Base-by-base conservation (phyloP, 257 asterid genomes). In the Anisodus acutangulus region DNA sequence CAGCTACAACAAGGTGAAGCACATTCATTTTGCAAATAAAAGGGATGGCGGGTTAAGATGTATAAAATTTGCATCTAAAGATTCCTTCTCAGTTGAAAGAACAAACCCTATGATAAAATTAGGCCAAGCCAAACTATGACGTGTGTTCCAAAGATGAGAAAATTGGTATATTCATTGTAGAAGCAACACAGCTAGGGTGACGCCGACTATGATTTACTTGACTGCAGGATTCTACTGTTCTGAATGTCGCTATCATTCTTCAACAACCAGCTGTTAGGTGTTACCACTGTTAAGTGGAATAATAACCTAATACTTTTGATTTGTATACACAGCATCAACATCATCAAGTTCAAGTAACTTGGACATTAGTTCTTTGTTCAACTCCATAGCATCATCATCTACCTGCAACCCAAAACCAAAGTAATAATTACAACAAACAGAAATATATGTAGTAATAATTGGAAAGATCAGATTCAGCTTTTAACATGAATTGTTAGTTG, bases 371-470 rank as follows among this genome's bases (percentile, higher is more conserved):
- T 22, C 26, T 89, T 92, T 95, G 93, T 93, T 95, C 92, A 95
- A 91, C 84, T 94, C 97, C 98, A 91, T 90, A 63, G 98, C 99
- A 86, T 95, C 99, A 62, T 95, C 98, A 85, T 94, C 98, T 41
- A 92, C 99, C 99, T 95, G 87, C 83, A 86, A 55, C n/a, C 53
- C 57, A 76, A 51, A 76, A 76, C 1, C 72, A 82, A 49, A 82
- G 4, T 15, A 86, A 13, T 45, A 45, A 12, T 68, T 83, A 8
- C n/a, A 60, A 57, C 10, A 76, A 83, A 58, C 49, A 41, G 8
- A 39, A 26, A 51, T 6, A 74, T 51, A 17, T 3, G 10, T 13
- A 22, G 2, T 26, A 22, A 12, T 74, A 49, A 49, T 6, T 74
- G 45, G 9, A 22, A 74, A 74, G 22, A 74, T 49, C 43, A 51